Conservation (phyloP, 176 grass and related monocot genomes). For the Carex parvula region DNA sequence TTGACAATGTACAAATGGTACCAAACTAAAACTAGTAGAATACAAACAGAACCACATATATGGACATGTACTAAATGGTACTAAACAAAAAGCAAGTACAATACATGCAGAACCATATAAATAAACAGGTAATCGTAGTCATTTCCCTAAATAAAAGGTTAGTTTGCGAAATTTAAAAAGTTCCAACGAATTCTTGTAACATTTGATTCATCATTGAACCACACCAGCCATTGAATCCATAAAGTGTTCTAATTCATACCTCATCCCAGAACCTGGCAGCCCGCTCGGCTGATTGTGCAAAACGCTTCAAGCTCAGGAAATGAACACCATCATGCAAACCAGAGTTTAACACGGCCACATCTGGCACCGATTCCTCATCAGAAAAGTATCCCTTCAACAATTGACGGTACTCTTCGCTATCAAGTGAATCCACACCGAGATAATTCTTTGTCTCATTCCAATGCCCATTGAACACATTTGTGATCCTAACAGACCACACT, state of each 20-base stretch:
- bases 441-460: conserved; percentile 93
- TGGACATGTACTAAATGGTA: background rate
- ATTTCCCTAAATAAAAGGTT: background rate
- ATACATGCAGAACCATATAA: background rate
- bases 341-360: conserved; percentile 75
- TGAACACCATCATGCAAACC: conserved; percentile 88
- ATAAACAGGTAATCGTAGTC: background rate
- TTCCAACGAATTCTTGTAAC: background rate
- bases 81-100: background rate
- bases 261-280: conserved; percentile 73
- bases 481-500: conserved; percentile 61
- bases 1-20: background rate
- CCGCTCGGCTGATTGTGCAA: conserved; percentile 43
- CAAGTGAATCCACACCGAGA: conserved; percentile 74
- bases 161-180: background rate
- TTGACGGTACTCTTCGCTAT: conserved; percentile 45
- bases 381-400: conserved; percentile 56
- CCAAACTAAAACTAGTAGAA: background rate
- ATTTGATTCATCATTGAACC: background rate
- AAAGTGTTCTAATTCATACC: background rate
- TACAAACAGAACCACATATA: background rate
- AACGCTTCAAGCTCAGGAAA: conserved; percentile 60
- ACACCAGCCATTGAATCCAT: background rate
- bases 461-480: conserved; percentile 88
- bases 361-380: conserved; percentile 45